Evolutionary conservation across 2,329 filamentous ascomycete genomes (phyloP).

Genomic region (Botryotinia calthae): DNA sequence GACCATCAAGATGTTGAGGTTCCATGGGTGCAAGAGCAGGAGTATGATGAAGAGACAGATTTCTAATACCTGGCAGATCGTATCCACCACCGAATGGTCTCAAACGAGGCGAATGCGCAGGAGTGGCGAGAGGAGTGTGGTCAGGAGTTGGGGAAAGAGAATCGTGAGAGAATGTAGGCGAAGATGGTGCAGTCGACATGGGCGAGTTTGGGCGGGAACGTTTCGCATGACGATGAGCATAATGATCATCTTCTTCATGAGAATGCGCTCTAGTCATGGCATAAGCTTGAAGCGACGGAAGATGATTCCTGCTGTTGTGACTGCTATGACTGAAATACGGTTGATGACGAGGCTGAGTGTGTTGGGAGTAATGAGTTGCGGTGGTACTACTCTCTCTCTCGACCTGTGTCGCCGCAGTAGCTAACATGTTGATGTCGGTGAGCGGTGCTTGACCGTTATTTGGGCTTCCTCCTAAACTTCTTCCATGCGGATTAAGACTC

Average conservation of each 20-base stretch:
- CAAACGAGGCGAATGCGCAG: slow-evolving; percentile 89
- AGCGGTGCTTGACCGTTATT: slow-evolving; percentile 35
- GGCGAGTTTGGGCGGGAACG: slow-evolving; percentile 90
- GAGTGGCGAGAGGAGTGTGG: slow-evolving; percentile 96
- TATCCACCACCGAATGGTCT: slow-evolving; percentile 68
- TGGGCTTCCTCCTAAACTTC: slow-evolving; percentile 45
- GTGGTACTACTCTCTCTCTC: slow-evolving; percentile 52
- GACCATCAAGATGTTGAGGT: slow-evolving; percentile 39
- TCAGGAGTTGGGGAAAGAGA: slow-evolving; percentile 94
- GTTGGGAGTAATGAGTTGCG: slow-evolving; percentile 35
- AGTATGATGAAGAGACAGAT: slow-evolving; percentile 62
- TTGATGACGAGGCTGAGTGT: slow-evolving; percentile 51
- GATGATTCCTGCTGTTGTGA: slow-evolving; percentile 46
- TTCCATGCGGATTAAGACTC: slow-evolving; percentile 49
- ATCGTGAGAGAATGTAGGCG: slow-evolving; percentile 93
- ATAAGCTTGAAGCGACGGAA: slow-evolving; percentile 67
- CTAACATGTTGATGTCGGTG: slow-evolving; percentile 57
- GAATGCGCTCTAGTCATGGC: slow-evolving; percentile 91
- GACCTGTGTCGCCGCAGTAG: slow-evolving; percentile 59
- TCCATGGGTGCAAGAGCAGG: slow-evolving; percentile 72
- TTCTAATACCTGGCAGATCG: slow-evolving; percentile 83
- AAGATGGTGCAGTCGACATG: slow-evolving; percentile 92
- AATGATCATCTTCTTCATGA: slow-evolving; percentile 77
- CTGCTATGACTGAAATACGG: slow-evolving; percentile 52
- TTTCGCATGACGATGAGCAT: slow-evolving; percentile 72